Evolutionary conservation across 495 filamentous ascomycete genomes (phyloP).

Genomic region (Ascobolus immersus): DNA sequence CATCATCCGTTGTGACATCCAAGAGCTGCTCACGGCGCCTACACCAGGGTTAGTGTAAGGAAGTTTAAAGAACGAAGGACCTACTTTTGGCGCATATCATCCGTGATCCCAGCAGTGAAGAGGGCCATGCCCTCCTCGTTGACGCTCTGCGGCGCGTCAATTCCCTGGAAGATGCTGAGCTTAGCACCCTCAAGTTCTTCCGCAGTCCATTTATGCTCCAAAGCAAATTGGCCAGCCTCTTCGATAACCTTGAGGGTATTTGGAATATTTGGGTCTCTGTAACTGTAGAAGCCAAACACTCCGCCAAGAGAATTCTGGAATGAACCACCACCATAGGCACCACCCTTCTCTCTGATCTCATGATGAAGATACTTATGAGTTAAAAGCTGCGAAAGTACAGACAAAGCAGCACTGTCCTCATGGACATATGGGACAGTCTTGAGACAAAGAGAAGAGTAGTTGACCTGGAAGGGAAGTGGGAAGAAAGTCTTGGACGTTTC

Average conservation of each 20-base stretch:
- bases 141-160: constrained; percentile 81
- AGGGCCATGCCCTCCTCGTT: constrained; percentile 61
- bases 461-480: constrained; percentile 86
- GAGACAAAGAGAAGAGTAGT: constrained; percentile 58
- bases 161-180: constrained; percentile 74
- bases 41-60: neutral
- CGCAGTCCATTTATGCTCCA: constrained; percentile 59
- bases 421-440: constrained; percentile 71
- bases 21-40: constrained; percentile 58
- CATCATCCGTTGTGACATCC: constrained; percentile 59
- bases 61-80: constrained; percentile 2
- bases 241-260: constrained; percentile 70
- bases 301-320: constrained; percentile 56
- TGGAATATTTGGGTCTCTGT: constrained; percentile 84
- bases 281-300: constrained; percentile 80
- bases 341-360: constrained; percentile 93
- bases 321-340: constrained; percentile 82
- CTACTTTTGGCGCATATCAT: constrained; percentile 59
- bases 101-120: constrained; percentile 62
- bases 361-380: constrained; percentile 93
- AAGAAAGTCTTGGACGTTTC: constrained; percentile 53
- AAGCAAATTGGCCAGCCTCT: constrained; percentile 59
- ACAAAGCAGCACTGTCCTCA: constrained; percentile 44
- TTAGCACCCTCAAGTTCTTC: constrained; percentile 89
- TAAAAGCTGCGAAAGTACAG: constrained; percentile 75